These are phyloP conservation scores for Carex arenaria DNA, from an alignment of 202 grass and related monocot genomes.

Conservation along the genomic window DNA sequence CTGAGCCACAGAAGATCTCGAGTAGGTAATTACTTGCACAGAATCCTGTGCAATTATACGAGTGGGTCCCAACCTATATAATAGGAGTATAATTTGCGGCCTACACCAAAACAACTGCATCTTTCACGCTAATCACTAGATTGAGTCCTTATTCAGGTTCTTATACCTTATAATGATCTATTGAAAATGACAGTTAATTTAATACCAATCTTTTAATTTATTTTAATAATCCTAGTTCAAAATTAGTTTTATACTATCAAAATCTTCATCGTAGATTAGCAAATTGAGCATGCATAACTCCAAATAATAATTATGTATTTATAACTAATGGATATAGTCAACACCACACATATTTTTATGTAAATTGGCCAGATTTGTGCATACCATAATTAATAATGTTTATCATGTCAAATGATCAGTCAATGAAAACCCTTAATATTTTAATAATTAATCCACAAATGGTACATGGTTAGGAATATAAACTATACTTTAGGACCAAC, in stretches of 20 bases:
- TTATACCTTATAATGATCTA: neutral
- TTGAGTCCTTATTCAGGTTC: slow-evolving; percentile 6
- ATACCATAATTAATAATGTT: neutral
- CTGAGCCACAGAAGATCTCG: neutral
- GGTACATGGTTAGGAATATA: neutral
- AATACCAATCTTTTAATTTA: neutral
- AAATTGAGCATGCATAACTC: neutral
- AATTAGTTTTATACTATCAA: neutral
- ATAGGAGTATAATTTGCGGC: slow-evolving; percentile 18
- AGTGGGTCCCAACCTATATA: slow-evolving; percentile 25
- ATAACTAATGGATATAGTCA: too few relatives aligned
- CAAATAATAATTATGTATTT: too few relatives aligned
- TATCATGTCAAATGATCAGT: neutral
- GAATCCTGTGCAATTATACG: slow-evolving; percentile 15
- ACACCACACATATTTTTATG: neutral
- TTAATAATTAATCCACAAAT: neutral
- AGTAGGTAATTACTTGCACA: slow-evolving; percentile 8
- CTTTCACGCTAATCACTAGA: slow-evolving; percentile 10
- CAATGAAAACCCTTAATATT: neutral
- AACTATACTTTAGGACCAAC: neutral
- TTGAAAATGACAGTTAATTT: neutral
- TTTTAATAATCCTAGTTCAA: neutral
- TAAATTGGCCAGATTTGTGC: neutral
- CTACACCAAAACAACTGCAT: slow-evolving; percentile 10
- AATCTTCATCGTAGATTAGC: neutral